These are phyloP conservation scores for Collybia sordida DNA, from an alignment of 768 basidiomycete genomes.

Conservation along the genomic window DNA sequence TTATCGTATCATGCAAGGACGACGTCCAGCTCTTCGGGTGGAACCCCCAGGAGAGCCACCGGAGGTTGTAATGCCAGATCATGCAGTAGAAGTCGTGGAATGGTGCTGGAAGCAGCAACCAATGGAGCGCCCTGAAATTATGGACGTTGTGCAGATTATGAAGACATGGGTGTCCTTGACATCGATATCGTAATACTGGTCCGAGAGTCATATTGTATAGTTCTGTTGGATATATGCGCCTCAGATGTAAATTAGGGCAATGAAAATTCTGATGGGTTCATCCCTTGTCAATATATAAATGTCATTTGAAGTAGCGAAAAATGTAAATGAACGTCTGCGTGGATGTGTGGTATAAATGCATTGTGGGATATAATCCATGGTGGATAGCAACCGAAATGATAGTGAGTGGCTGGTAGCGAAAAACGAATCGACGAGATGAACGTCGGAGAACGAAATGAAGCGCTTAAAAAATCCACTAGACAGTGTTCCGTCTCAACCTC, in stretches of 20 bases:
- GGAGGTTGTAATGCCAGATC: conserved; percentile 9
- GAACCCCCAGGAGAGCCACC: conserved; percentile 2
- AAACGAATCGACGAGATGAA: neutral
- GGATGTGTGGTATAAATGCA: too few species aligned
- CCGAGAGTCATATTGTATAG: too few species aligned
- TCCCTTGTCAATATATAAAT: too few species aligned
- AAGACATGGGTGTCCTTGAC: conserved; percentile 16
- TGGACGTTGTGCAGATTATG: conserved; percentile 18
- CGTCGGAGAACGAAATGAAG: conserved; percentile 7
- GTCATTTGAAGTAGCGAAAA: too few species aligned
- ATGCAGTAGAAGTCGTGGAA: conserved; percentile 13
- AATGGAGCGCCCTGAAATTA: conserved; percentile 14
- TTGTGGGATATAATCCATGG: too few species aligned
- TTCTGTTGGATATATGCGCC: too few species aligned
- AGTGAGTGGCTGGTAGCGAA: neutral
- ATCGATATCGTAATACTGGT: neutral
- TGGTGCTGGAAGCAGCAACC: conserved; percentile 19
- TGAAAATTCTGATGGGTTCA: too few species aligned
- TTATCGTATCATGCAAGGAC: conserved; percentile 13
- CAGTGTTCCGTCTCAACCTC: conserved; percentile 36
- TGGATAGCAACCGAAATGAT: neutral
- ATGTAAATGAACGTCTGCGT: too few species aligned
- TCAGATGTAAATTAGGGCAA: too few species aligned
- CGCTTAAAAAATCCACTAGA: conserved; percentile 18
- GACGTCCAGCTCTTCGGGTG: conserved; percentile 10